Percentiles rank a stretch among this genome's conserved stretches.
phyloP scores from a whole-genome alignment of 257 asterid species.

The Capsicum chinense region DNA sequence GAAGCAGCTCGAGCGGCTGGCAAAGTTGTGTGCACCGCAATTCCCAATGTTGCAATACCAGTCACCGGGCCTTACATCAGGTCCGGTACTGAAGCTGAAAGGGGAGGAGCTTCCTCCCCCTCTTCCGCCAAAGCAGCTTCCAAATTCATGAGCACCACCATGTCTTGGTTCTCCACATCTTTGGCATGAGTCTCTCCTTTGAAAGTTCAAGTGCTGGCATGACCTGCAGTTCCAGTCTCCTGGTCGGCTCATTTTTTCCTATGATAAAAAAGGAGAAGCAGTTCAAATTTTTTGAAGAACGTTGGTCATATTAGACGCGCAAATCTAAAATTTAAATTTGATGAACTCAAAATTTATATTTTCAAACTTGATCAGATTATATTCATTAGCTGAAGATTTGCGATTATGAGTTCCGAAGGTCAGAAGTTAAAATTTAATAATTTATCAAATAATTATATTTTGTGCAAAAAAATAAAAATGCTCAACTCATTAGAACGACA shows the following conservation, averaged over 20 bases:
- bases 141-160: slow-evolving; percentile 56
- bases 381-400: not conserved
- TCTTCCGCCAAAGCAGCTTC: slow-evolving; percentile 54
- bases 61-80: slow-evolving; percentile 98
- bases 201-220: slow-evolving; percentile 95
- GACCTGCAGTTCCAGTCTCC: slow-evolving; percentile 99
- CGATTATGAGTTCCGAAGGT: not conserved
- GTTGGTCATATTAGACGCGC: not conserved
- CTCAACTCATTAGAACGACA: not conserved
- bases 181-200: slow-evolving; percentile 93
- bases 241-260: slow-evolving; percentile 71
- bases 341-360: not conserved
- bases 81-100: slow-evolving; percentile 66
- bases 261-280: not conserved
- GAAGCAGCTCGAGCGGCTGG: slow-evolving; percentile 98
- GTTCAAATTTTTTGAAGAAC: not conserved
- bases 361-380: too few species aligned
- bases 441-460: not conserved
- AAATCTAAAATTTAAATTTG: not conserved
- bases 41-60: slow-evolving; percentile 84
- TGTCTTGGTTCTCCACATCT: slow-evolving; percentile 89
- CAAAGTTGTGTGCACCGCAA: slow-evolving; percentile 98
- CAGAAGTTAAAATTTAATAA: not conserved
- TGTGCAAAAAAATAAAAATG: not conserved
- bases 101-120: slow-evolving; percentile 39